phyloP scores from a whole-genome alignment of 139 green algal genomes.

The Volvox africanus region DNA sequence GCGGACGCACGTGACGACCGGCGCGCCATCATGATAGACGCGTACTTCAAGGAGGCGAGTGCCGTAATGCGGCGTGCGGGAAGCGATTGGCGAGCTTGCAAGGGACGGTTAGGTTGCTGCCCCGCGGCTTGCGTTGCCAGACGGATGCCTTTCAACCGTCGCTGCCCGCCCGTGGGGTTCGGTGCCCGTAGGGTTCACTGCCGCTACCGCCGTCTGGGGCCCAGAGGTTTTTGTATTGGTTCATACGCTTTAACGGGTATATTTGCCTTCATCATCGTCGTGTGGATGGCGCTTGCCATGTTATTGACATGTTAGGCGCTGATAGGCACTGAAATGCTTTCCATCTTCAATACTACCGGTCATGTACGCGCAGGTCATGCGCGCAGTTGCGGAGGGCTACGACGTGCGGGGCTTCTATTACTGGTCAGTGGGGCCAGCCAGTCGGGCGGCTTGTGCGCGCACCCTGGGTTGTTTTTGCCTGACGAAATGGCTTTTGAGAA shows the following conservation, averaged over 20 bases:
- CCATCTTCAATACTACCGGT: background rate
- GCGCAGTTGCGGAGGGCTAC: slow-evolving; percentile 70
- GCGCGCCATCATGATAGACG: slow-evolving; percentile 62
- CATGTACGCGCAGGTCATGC: slow-evolving; percentile 58
- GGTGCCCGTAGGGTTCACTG: background rate
- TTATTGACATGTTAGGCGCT: too few species aligned
- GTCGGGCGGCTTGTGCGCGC: too few species aligned
- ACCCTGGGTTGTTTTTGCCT: too few species aligned
- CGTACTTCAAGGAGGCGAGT: slow-evolving; percentile 63
- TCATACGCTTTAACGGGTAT: too few species aligned
- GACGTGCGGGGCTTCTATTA: slow-evolving; percentile 82
- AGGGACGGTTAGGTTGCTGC: background rate
- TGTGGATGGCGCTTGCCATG: too few species aligned
- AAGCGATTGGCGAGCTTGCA: background rate
- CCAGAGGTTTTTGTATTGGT: too few species aligned
- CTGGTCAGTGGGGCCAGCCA: slow-evolving; percentile 53
- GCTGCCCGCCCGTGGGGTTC: background rate
- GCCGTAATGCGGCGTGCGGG: background rate
- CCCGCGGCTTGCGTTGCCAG: too few species aligned
- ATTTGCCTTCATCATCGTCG: too few species aligned
- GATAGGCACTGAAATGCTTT: background rate
- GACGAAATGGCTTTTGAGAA: too few species aligned
- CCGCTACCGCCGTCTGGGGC: too few species aligned
- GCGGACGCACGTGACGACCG: slow-evolving; percentile 73
- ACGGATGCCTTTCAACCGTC: background rate